Evolutionary conservation across 768 basidiomycete genomes (phyloP).

Genomic region (Coprinellus micaceus): DNA sequence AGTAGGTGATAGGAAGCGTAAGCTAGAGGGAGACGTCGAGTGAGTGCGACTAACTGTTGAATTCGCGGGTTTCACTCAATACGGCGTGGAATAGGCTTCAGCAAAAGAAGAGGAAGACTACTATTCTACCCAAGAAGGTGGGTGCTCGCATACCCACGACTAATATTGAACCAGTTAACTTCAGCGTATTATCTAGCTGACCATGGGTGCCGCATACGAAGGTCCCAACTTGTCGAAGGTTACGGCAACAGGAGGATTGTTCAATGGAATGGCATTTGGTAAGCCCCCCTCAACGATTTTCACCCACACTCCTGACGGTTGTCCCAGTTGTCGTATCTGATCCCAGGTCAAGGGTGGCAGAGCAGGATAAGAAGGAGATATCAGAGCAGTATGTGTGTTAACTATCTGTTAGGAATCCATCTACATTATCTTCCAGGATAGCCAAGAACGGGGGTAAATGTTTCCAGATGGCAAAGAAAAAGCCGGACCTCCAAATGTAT

Average conservation of each 20-base stretch:
- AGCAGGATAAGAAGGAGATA: conserved; percentile 66
- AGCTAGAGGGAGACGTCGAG: conserved; percentile 62
- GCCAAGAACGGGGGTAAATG: conserved; percentile 64
- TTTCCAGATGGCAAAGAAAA: conserved; percentile 55
- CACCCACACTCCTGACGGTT: background rate
- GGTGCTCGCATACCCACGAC: background rate
- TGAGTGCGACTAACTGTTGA: conserved; percentile 21
- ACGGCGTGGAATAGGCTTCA: conserved; percentile 24
- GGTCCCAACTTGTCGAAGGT: conserved; percentile 61
- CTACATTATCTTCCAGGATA: conserved; percentile 45
- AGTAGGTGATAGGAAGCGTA: conserved; percentile 67
- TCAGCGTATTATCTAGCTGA: conserved; percentile 35
- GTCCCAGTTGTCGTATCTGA: conserved; percentile 68
- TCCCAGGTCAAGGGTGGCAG: conserved; percentile 63
- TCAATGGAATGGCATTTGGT: conserved; percentile 81
- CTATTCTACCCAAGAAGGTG: conserved; percentile 43
- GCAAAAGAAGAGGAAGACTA: conserved; percentile 61
- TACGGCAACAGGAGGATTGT: conserved; percentile 57
- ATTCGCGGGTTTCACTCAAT: background rate
- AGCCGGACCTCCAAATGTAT: conserved; percentile 35
- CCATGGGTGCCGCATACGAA: conserved; percentile 60
- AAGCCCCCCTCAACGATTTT: conserved; percentile 25
- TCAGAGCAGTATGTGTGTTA: conserved; percentile 52
- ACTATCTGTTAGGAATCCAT: background rate
- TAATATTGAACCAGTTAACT: background rate